phyloP scores from a whole-genome alignment of 2,329 filamentous ascomycete genomes.

The Sclerotinia glacialis region DNA sequence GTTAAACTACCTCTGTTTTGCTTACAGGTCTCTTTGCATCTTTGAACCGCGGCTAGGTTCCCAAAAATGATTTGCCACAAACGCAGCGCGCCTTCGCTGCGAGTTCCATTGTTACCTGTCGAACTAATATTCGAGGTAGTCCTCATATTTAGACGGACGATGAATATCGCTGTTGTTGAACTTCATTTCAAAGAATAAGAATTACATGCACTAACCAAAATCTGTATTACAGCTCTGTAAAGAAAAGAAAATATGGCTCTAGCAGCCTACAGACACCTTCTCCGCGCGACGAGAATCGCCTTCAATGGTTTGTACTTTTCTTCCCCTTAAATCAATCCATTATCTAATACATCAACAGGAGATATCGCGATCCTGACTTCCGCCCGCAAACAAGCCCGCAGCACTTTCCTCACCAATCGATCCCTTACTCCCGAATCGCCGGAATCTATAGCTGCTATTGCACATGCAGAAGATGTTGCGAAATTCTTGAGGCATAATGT shows the following conservation, averaged over 20 bases:
- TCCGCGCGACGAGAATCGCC: slow-evolving; percentile 77
- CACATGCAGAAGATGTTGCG: slow-evolving; percentile 80
- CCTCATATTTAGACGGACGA: too few relatives aligned
- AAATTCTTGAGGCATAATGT: slow-evolving; percentile 77
- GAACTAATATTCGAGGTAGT: neutral
- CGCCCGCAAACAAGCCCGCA: slow-evolving; percentile 69
- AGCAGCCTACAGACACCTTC: slow-evolving; percentile 73
- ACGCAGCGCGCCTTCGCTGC: neutral
- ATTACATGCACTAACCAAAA: slow-evolving; percentile 5
- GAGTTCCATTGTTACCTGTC: neutral
- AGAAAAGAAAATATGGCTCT: slow-evolving; percentile 55
- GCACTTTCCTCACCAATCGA: slow-evolving; percentile 68
- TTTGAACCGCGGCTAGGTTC: neutral
- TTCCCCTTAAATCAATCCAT: neutral
- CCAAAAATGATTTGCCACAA: neutral
- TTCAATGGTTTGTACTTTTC: slow-evolving; percentile 65
- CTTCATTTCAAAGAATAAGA: neutral
- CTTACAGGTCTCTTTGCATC: too few relatives aligned
- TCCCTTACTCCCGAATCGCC: slow-evolving; percentile 56
- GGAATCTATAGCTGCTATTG: slow-evolving; percentile 61
- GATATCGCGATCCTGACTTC: slow-evolving; percentile 67
- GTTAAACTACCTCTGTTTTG: neutral
- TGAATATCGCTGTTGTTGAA: neutral
- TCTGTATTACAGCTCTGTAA: neutral
- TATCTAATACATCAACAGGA: slow-evolving; percentile 49